These are phyloP conservation scores for Aspergillus ochraceoroseus DNA, from an alignment of 2,329 filamentous ascomycete genomes.

Conservation along the genomic window DNA sequence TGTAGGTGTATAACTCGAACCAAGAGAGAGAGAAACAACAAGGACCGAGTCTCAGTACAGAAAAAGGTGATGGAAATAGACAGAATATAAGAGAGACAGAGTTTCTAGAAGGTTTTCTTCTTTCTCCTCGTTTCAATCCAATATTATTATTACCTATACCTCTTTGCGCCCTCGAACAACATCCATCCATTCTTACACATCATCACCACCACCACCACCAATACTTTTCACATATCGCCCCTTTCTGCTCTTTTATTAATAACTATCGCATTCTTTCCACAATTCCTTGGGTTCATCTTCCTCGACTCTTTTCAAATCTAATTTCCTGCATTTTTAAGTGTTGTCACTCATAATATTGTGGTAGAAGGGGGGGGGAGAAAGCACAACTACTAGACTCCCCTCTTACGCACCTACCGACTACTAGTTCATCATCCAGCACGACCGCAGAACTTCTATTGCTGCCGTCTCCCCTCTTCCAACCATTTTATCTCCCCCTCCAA, in stretches of 20 bases:
- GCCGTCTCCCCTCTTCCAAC: no score
- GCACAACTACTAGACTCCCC: no score
- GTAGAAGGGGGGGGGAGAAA: no score
- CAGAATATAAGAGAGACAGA: slow-evolving; percentile 10
- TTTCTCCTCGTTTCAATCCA: slow-evolving; percentile 7
- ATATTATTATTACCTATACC: slow-evolving; percentile 1
- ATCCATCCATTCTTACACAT: slow-evolving; percentile 16
- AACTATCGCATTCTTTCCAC: slow-evolving; percentile 18
- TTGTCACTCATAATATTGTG: no score
- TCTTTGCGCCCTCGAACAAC: slow-evolving; percentile 7
- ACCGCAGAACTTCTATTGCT: no score
- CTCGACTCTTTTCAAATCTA: not conserved
- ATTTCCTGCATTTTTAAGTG: slow-evolving; percentile 4
- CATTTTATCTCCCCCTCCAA: no score
- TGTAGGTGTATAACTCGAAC: no score
- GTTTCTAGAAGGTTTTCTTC: slow-evolving; percentile 14
- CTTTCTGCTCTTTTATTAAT: slow-evolving; percentile 19
- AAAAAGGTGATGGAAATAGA: slow-evolving; percentile 11
- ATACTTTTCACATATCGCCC: slow-evolving; percentile 19
- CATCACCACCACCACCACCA: slow-evolving; percentile 8
- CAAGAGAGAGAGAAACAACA: no score
- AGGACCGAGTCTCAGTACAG: no score
- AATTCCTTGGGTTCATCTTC: slow-evolving; percentile 14
- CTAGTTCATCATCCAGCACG: no score
- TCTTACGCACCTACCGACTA: no score